phyloP scores from a whole-genome alignment of 768 basidiomycete species.

The Podaxis sp. region DNA sequence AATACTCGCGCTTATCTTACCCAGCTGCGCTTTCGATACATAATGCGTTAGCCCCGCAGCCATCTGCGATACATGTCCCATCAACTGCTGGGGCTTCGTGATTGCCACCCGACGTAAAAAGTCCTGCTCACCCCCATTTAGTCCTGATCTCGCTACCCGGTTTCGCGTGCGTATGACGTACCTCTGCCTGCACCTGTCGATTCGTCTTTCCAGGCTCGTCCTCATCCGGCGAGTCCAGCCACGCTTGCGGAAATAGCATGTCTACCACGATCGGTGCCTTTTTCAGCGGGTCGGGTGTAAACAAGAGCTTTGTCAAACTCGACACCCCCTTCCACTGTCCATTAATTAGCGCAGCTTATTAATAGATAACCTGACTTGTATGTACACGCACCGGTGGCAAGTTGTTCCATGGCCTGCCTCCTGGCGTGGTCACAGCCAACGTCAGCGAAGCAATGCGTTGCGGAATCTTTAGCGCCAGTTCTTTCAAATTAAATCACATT shows the following conservation, averaged over 20 bases:
- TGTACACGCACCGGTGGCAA: slow-evolving; percentile 56
- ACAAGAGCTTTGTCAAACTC: slow-evolving; percentile 33
- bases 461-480: slow-evolving; percentile 66
- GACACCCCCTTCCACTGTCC: slow-evolving; percentile 40
- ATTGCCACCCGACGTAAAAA: slow-evolving; percentile 45
- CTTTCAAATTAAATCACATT: slow-evolving; percentile 32
- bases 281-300: slow-evolving; percentile 45
- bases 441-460: slow-evolving; percentile 66
- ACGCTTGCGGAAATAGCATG: slow-evolving; percentile 60
- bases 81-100: slow-evolving; percentile 57
- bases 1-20: slow-evolving; percentile 48
- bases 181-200: slow-evolving; percentile 56
- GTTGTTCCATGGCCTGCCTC: slow-evolving; percentile 55
- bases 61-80: slow-evolving; percentile 74
- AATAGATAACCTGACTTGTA: not conserved
- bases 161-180: slow-evolving; percentile 21
- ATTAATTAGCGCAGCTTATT: not conserved
- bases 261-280: slow-evolving; percentile 52
- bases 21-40: slow-evolving; percentile 49
- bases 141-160: slow-evolving; percentile 8
- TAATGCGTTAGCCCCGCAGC: slow-evolving; percentile 64
- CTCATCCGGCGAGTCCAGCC: slow-evolving; percentile 56
- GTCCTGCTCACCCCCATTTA: slow-evolving; percentile 30
- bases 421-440: slow-evolving; percentile 70
- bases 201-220: slow-evolving; percentile 66